Base-by-base conservation (phyloP, 805 yeast species). In the Myxozyma neglecta region DNA sequence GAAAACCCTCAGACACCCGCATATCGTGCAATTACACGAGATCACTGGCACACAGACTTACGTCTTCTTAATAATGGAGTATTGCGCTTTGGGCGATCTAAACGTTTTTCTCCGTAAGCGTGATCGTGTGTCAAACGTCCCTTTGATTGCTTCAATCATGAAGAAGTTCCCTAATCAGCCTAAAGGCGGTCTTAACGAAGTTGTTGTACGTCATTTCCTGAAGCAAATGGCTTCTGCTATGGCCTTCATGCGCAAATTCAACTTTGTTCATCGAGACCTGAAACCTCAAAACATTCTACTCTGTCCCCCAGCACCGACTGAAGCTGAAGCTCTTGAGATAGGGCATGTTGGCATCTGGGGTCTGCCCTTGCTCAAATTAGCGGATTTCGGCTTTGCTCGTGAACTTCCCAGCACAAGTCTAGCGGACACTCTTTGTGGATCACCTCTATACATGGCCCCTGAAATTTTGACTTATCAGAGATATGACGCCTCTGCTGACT, bases 391-490 rank as follows among this genome's bases (percentile, higher is more conserved):
- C 0, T 94, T 94, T 77, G 99, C 99, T 5, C 81, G 98, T 64
- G 89, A 92, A 72, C 80, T 94, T 70, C 99, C 99, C 6, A 85
- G 89, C 53, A 88, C 97, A 1, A 87, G 97, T 1, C 80, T 94
- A 83, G 98, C 98, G 1, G 99, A 94, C 73, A 94, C 99, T 1
- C 79, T 94, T 68, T 94, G 99, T 80, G 99, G 99, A 0, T 90
- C 97, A 10, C 99, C 99, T 2, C 81, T 94, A 48, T 94, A 94
- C 75, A 94, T 94, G 99, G 99, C 99, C 0, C 99, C 99, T 0
- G 99, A 94, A 76, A 94, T 94, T 52, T 78, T 94, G 69, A 81
- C 96, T 65, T 92, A 90, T 71, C 97, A 94, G 73, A 94, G 91
- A 75, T 94, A 94, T 76, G 91, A 92, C 69, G 99, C 98, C 5